Conservation (phyloP, 768 basidiomycete species). For the Candolleomyces efflorescens region DNA sequence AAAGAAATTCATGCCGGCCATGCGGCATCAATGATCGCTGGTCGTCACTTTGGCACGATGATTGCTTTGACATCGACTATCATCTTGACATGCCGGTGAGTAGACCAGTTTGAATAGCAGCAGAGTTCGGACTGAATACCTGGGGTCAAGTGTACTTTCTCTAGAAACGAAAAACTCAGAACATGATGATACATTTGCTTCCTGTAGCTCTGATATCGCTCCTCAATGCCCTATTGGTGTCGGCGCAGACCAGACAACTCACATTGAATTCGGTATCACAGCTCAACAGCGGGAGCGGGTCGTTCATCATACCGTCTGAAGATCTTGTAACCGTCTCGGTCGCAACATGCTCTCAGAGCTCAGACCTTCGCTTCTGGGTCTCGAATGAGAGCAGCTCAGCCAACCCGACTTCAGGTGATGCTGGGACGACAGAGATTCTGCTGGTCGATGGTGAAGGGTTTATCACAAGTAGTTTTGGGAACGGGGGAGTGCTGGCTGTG, state of each 20-base stretch:
- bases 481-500: conserved; percentile 52
- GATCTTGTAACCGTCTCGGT: background rate
- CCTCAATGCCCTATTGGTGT: background rate
- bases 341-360: conserved; percentile 6
- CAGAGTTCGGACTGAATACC: too few relatives aligned
- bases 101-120: too few relatives aligned
- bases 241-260: background rate
- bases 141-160: too few relatives aligned
- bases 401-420: conserved; percentile 34
- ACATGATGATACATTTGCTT: too few relatives aligned
- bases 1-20: too few relatives aligned
- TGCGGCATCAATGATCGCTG: too few relatives aligned
- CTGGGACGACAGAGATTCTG: conserved; percentile 43
- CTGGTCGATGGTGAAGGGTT: conserved; percentile 9
- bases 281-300: conserved; percentile 3
- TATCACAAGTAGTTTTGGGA: conserved; percentile 19
- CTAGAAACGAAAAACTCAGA: too few relatives aligned
- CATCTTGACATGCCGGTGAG: too few relatives aligned
- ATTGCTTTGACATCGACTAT: too few relatives aligned
- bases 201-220: background rate
- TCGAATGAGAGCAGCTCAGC: conserved; percentile 41
- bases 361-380: conserved; percentile 53
- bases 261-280: conserved; percentile 1
- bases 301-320: conserved; percentile 1
- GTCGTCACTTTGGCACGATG: too few relatives aligned